Evolutionary conservation across 2,329 filamentous ascomycete genomes (phyloP), one percentile per base, ranked within the genome.

Genomic region (Arthrobotrys pseudoclavata): DNA sequence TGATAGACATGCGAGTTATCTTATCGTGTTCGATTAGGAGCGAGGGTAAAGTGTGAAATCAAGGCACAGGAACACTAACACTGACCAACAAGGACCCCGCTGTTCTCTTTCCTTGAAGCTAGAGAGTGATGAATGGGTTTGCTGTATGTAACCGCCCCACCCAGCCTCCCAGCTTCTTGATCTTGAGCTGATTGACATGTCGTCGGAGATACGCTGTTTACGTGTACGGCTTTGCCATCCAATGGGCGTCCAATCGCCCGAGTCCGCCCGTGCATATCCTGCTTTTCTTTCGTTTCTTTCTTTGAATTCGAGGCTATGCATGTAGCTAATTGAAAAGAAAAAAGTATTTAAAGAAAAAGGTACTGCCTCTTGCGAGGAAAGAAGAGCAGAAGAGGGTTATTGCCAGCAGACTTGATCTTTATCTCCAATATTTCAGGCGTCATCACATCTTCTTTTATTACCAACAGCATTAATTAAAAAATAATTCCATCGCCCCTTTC

Each of bases 161-260:
- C 69, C 60, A 71, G 68, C 68, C 69, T 64, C 68, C 57, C 7
- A 31, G 29, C 29, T 40, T 37, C 24, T 34, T 48, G 20, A 50
- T n/a, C n/a, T n/a, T n/a, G n/a, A n/a, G n/a, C n/a, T n/a, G n/a
- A n/a, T n/a, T 13, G 12, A 12, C 18, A 50, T 24, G 31, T 40
- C 57, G 55, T 61, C 50, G 26, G 60, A 60, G 31, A 42, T 60
- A 60, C 34, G 55, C 55, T 40, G 24, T 60, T 66, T 66, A 66
- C 60, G 60, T 72, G 67, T 70, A 70, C 67, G 22, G 63, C 62
- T 52, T 22, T 37, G 18, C 29, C 66, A 62, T 52, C 22, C 42
- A 62, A 50, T 42, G 10, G 29, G 13, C 42, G 26, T 57, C 10
- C 40, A 24, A 34, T 47, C 52, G 52, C 40, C 12, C 5, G 26